Percentiles rank a stretch among this genome's conserved stretches.
Evolutionary conservation across 495 filamentous ascomycete genomes (phyloP).

Genomic region (Penicillium simplicissimum): DNA sequence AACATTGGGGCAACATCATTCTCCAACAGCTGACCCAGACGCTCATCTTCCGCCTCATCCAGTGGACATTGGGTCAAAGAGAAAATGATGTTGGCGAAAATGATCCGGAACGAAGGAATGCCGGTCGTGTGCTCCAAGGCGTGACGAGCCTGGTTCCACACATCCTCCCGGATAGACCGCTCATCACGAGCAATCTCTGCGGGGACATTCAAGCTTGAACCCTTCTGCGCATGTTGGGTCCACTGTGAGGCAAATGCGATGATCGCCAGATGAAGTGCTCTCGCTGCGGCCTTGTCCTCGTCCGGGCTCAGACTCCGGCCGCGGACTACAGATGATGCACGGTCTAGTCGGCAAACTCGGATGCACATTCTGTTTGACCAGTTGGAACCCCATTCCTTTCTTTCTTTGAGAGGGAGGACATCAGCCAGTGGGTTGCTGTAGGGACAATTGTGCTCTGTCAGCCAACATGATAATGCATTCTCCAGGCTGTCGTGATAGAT

Average conservation of each 20-base stretch:
- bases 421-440: slow-evolving; percentile 29
- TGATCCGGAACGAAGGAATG: slow-evolving; percentile 46
- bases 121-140: slow-evolving; percentile 36
- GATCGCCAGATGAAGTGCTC: slow-evolving; percentile 42
- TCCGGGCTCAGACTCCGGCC: slow-evolving; percentile 32
- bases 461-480: slow-evolving; percentile 49
- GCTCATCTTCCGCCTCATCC: slow-evolving; percentile 15
- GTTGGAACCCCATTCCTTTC: slow-evolving; percentile 38
- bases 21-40: slow-evolving; percentile 34
- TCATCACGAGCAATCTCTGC: slow-evolving; percentile 27
- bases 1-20: slow-evolving; percentile 40
- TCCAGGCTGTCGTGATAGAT: slow-evolving; percentile 53
- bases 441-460: slow-evolving; percentile 49
- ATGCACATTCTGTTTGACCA: slow-evolving; percentile 49
- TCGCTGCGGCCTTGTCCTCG: slow-evolving; percentile 39
- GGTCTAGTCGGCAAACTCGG: slow-evolving; percentile 45
- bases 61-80: slow-evolving; percentile 45
- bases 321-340: slow-evolving; percentile 26
- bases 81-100: slow-evolving; percentile 50
- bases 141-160: slow-evolving; percentile 48
- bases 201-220: slow-evolving; percentile 8
- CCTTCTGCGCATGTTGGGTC: slow-evolving; percentile 35
- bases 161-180: slow-evolving; percentile 35
- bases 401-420: slow-evolving; percentile 8
- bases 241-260: slow-evolving; percentile 52